These are phyloP conservation scores for Cyamopsis tetragonoloba DNA, from an alignment of 306 rosid genomes.

Conservation along the genomic window DNA sequence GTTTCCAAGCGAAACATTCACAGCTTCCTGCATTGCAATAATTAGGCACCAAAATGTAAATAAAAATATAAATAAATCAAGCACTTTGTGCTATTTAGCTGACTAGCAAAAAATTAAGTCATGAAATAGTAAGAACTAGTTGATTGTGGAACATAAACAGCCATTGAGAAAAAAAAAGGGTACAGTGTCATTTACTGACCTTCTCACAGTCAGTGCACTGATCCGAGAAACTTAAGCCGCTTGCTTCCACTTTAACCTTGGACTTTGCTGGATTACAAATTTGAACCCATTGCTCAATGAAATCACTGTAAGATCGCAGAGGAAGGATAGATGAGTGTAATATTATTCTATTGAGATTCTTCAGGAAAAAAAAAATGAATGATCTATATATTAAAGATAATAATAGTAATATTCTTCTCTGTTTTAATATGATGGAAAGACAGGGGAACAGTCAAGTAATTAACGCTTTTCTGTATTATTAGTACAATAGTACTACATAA, in stretches of 20 bases:
- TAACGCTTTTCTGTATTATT: background rate
- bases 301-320: constrained; percentile 51
- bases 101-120: no score
- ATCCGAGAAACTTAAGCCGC: constrained; percentile 46
- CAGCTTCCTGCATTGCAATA: constrained; percentile 69
- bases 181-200: constrained; percentile 35
- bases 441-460: background rate
- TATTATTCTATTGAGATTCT: background rate
- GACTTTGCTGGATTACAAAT: constrained; percentile 67
- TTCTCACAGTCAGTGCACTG: constrained; percentile 84
- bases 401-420: background rate
- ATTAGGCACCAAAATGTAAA: no score
- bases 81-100: no score
- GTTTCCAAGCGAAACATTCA: constrained; percentile 88
- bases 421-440: background rate
- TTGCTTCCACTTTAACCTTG: constrained; percentile 43
- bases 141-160: no score
- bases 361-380: background rate
- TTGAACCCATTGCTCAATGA: constrained; percentile 91
- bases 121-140: background rate
- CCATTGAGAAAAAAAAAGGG: no score
- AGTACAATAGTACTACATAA: no score
- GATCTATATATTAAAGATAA: no score
- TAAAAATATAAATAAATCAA: no score
- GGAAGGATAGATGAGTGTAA: background rate